Evolutionary conservation across 169 alveolate species (phyloP).

Genomic region (Plasmodium inui): DNA sequence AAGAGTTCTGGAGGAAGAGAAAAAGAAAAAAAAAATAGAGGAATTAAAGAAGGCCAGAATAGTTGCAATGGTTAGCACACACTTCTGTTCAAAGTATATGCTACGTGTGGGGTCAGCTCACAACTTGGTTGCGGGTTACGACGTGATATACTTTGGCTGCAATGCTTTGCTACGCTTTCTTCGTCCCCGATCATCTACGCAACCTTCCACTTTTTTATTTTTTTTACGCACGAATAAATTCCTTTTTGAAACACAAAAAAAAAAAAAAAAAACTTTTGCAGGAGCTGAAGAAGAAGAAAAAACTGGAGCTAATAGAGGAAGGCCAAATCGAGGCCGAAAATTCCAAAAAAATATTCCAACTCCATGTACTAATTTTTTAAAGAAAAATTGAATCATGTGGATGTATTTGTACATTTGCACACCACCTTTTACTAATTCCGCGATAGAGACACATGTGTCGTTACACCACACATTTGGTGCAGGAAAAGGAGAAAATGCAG

Average conservation of each 20-base stretch:
- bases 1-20: constrained; percentile 46
- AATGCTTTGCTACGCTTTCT: background rate
- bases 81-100: background rate
- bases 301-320: constrained; percentile 27
- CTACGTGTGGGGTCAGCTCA: background rate
- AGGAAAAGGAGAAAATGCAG: constrained; percentile 64
- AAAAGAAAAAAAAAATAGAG: constrained; percentile 45
- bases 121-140: background rate
- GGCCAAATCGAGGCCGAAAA: constrained; percentile 44
- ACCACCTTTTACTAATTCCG: background rate
- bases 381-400: background rate
- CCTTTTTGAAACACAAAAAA: no score
- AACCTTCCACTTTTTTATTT: background rate
- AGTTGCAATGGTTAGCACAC: constrained; percentile 54
- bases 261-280: background rate
- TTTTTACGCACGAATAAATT: background rate
- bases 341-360: constrained; percentile 32
- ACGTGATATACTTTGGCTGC: background rate
- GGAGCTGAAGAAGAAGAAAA: constrained; percentile 43
- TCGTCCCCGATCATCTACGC: background rate
- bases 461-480: background rate
- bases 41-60: constrained; percentile 59
- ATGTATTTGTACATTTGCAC: background rate
- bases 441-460: background rate
- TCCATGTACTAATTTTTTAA: constrained; percentile 6